Percentiles rank a stretch among this genome's conserved stretches.
These are phyloP conservation scores for Didymella segeticola DNA, from an alignment of 2,329 filamentous ascomycete species.

Conservation along the genomic window DNA sequence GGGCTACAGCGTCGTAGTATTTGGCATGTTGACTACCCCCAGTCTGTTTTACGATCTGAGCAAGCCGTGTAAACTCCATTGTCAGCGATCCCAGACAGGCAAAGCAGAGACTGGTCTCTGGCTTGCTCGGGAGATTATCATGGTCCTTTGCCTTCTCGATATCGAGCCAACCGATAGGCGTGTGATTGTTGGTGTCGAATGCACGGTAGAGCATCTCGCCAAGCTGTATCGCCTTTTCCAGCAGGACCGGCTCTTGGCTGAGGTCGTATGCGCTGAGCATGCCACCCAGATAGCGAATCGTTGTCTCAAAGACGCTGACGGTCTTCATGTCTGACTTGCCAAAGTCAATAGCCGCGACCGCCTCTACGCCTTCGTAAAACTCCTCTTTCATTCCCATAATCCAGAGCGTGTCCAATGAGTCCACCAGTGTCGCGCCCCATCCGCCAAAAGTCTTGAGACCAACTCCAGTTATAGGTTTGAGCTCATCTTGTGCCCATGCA, in stretches of 20 bases:
- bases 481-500: constrained; percentile 57
- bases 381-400: constrained; percentile 58
- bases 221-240: constrained; percentile 48
- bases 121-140: constrained; percentile 36
- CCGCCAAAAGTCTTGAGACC: constrained; percentile 54
- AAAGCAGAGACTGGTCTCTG: constrained; percentile 52
- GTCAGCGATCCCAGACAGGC: constrained; percentile 56
- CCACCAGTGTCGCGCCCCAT: constrained; percentile 57
- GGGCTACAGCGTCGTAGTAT: constrained; percentile 47
- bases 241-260: constrained; percentile 41
- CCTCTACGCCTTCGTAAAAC: constrained; percentile 55
- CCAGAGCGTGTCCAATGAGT: constrained; percentile 56
- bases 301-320: constrained; percentile 61
- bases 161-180: constrained; percentile 54
- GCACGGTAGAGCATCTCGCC: constrained; percentile 55
- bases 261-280: constrained; percentile 49
- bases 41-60: constrained; percentile 31
- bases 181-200: constrained; percentile 55
- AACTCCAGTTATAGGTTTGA: constrained; percentile 50
- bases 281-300: constrained; percentile 52
- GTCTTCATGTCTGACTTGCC: constrained; percentile 47
- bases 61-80: constrained; percentile 50
- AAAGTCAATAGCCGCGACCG: constrained; percentile 55
- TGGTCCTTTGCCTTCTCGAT: constrained; percentile 44
- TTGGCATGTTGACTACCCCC: constrained; percentile 40